Evolutionary conservation across 2,329 filamentous ascomycete genomes (phyloP).

Genomic region (Penicillium sp.): DNA sequence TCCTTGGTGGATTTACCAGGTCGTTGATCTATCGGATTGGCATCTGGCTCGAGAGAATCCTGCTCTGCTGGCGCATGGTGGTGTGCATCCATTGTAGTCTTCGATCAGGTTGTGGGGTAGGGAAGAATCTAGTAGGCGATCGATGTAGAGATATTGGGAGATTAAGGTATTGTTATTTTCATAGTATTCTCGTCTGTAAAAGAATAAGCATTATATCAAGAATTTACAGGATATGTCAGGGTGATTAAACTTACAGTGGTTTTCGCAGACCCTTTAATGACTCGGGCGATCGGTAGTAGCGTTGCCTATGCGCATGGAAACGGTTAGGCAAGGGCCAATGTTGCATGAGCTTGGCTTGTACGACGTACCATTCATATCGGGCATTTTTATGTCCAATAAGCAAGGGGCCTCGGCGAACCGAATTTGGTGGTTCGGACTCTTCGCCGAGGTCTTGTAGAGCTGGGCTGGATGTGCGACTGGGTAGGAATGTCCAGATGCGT

Average conservation of each 20-base stretch:
- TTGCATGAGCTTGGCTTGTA: neutral
- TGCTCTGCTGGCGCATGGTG: constrained; percentile 29
- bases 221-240: neutral
- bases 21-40: constrained; percentile 14
- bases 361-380: constrained; percentile 68
- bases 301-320: constrained; percentile 51
- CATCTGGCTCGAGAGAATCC: neutral
- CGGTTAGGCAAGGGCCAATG: neutral
- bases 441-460: constrained; percentile 17
- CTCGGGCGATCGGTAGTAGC: constrained; percentile 80
- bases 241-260: constrained; percentile 55
- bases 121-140: constrained; percentile 84
- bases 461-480: constrained; percentile 25
- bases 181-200: constrained; percentile 72
- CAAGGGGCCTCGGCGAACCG: constrained; percentile 15
- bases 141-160: constrained; percentile 91
- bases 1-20: constrained; percentile 50
- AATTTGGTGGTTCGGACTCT: constrained; percentile 5
- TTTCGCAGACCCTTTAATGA: constrained; percentile 71
- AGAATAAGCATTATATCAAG: neutral
- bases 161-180: constrained; percentile 85
- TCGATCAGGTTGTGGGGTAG: constrained; percentile 90
- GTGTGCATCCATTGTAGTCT: constrained; percentile 62
- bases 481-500: constrained; percentile 33
- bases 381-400: constrained; percentile 88